phyloP scores from a whole-genome alignment of 1,139 yeast genomes.

The Tardiomyces digboiensis region DNA sequence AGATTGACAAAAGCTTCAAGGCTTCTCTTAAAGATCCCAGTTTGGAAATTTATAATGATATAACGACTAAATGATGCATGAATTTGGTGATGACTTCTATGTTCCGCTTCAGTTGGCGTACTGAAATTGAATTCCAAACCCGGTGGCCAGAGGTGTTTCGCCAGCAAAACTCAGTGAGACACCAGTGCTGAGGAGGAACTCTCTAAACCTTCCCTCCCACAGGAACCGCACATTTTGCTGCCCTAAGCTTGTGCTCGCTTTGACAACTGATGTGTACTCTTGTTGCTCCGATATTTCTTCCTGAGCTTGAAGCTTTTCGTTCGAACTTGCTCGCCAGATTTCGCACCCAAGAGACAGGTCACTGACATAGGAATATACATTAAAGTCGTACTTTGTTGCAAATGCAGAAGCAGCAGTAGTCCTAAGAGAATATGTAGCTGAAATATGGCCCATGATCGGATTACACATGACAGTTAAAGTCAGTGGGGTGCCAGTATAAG shows the following conservation, averaged over 20 bases:
- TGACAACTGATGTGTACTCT: constrained; percentile 38
- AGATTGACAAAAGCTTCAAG: no score
- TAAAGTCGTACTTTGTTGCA: constrained; percentile 82
- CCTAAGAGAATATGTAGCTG: constrained; percentile 81
- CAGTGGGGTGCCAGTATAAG: constrained; percentile 80
- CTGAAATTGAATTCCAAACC: constrained; percentile 31
- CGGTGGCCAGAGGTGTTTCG: constrained; percentile 21
- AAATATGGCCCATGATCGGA: constrained; percentile 85
- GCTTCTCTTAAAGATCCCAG: no score
- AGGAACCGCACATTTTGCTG: constrained; percentile 52
- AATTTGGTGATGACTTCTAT: no score
- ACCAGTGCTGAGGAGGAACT: constrained; percentile 74
- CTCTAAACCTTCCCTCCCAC: constrained; percentile 88
- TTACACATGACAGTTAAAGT: constrained; percentile 82
- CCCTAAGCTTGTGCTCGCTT: constrained; percentile 61
- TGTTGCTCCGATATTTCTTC: constrained; percentile 15
- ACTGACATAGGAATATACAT: constrained; percentile 83
- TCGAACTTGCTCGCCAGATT: constrained; percentile 42
- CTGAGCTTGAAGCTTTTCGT: constrained; percentile 3
- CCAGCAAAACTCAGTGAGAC: constrained; percentile 35
- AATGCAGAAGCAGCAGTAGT: constrained; percentile 72
- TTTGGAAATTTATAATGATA: no score
- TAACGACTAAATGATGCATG: no score
- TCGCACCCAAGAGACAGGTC: constrained; percentile 84
- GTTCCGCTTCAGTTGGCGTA: constrained; percentile 16